Conservation (phyloP, 2,329 filamentous ascomycete genomes). For the Trichoderma hamatum region DNA sequence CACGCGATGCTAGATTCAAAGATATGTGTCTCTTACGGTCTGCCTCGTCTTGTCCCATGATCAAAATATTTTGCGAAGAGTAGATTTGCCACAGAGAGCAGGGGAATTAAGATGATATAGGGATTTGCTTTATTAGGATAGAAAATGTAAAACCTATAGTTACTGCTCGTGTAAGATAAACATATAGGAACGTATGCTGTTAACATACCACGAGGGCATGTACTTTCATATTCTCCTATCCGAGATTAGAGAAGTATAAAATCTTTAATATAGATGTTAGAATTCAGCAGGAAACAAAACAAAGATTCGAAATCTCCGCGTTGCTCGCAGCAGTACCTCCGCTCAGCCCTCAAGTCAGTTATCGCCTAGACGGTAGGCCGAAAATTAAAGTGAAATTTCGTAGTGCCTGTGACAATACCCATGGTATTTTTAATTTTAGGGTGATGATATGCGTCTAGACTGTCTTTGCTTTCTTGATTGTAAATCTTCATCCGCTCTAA, state of each 20-base stretch:
- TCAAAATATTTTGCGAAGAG: neutral
- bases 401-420: conserved; percentile 41
- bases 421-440: conserved; percentile 44
- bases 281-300: neutral
- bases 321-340: neutral
- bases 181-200: neutral
- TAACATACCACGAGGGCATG: neutral
- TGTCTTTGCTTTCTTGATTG: conserved; percentile 34
- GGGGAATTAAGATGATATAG: neutral
- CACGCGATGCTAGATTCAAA: neutral
- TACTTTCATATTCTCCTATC: rapidly evolving
- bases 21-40: too few relatives aligned
- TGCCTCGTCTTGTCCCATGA: too few relatives aligned
- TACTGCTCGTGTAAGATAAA: too few relatives aligned
- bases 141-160: neutral
- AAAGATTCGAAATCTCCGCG: neutral
- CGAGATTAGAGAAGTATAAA: neutral
- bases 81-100: neutral
- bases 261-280: neutral
- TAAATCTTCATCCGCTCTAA: conserved; percentile 48
- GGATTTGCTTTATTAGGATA: neutral
- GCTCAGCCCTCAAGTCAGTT: neutral
- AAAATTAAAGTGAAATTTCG: conserved; percentile 10
- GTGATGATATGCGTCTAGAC: conserved; percentile 41
- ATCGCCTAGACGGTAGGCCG: neutral